Conservation (phyloP, 345 rosid genomes). For the Pistacia vera region DNA sequence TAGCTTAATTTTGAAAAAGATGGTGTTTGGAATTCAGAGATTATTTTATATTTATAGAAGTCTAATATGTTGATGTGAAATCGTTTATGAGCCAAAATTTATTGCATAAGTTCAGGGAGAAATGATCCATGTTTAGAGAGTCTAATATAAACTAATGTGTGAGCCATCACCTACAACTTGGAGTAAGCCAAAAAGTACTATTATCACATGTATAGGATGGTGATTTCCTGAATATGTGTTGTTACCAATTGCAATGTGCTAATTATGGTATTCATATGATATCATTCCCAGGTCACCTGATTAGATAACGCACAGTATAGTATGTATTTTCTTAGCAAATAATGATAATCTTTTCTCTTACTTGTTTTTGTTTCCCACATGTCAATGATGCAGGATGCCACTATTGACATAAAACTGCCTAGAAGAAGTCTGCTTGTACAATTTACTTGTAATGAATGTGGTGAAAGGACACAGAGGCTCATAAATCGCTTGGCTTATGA, state of each 20-base stretch:
- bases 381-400: slow-evolving; percentile 42
- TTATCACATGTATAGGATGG: not conserved
- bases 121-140: not conserved
- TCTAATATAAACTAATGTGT: not conserved
- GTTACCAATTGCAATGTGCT: not conserved
- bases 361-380: slow-evolving; percentile 5
- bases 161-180: not conserved
- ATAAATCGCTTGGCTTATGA: slow-evolving; percentile 83
- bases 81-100: not conserved
- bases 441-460: slow-evolving; percentile 75
- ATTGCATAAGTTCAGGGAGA: too few species aligned
- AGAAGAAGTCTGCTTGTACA: slow-evolving; percentile 84
- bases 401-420: slow-evolving; percentile 64
- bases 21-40: too few species aligned
- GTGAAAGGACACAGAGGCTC: slow-evolving; percentile 80
- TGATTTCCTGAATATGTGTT: slow-evolving; percentile 1
- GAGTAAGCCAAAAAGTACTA: not conserved
- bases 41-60: too few species aligned
- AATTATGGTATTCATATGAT: not conserved
- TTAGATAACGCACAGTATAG: not conserved
- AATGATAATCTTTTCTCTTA: not conserved
- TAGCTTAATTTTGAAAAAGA: too few species aligned
- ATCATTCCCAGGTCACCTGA: too few species aligned
- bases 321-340: not conserved
- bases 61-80: too few species aligned